phyloP scores from a whole-genome alignment of 2,329 filamentous ascomycete species.

The Cadophora malorum region DNA sequence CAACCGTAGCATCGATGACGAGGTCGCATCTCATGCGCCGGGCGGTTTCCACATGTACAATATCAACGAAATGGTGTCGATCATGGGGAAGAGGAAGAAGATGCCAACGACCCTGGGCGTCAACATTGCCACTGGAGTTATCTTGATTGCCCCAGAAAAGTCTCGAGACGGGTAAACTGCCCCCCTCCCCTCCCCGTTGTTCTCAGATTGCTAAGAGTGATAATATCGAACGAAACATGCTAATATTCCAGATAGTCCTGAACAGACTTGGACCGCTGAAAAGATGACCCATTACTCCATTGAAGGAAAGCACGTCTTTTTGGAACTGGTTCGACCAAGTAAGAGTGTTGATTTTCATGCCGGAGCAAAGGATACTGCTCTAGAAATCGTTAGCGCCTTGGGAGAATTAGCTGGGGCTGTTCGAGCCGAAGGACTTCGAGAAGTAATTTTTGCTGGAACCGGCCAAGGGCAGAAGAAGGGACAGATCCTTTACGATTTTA shows the following conservation, averaged over 20 bases:
- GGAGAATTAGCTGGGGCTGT: conserved; percentile 89
- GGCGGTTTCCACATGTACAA: conserved; percentile 94
- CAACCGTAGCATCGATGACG: conserved; percentile 50
- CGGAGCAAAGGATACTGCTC: conserved; percentile 93
- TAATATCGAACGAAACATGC: not conserved
- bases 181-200: not conserved
- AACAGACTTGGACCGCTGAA: conserved; percentile 92
- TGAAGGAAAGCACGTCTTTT: conserved; percentile 96
- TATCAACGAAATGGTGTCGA: conserved; percentile 96
- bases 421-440: conserved; percentile 80
- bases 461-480: conserved; percentile 79
- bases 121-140: conserved; percentile 84
- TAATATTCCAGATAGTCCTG: conserved; percentile 57
- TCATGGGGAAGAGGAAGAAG: conserved; percentile 96
- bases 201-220: not conserved
- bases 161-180: conserved; percentile 65
- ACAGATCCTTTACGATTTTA: conserved; percentile 90
- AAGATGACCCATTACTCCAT: conserved; percentile 97
- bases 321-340: conserved; percentile 89
- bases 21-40: conserved; percentile 60
- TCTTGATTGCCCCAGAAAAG: conserved; percentile 90
- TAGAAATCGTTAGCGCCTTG: conserved; percentile 87
- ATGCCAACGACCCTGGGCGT: conserved; percentile 98
- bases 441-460: conserved; percentile 82
- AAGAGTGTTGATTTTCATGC: conserved; percentile 98